Evolutionary conservation across 352 stramenopile genomes (phyloP), one percentile per base, ranked within the genome.

Genomic region (Pythium pyrilobum): DNA sequence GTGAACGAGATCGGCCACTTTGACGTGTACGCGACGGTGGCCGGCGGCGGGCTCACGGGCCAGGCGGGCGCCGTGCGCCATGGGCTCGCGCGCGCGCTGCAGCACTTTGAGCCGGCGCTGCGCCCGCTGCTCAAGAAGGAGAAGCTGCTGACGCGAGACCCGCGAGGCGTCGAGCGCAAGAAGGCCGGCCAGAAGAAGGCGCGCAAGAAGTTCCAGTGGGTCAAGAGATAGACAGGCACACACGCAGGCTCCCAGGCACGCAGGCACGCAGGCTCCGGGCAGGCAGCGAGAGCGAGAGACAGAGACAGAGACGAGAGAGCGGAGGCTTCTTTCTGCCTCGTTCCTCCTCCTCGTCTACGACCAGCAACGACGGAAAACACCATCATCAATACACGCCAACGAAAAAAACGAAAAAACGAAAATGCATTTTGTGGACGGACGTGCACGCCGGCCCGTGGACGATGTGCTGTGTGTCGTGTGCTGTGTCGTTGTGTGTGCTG

Each of bases 141-240:
- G 34, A 93, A 95, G 55, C 84, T 97, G 56, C 66, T 99, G 31
- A 98, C 82, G 59, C 78, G 95, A 67, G 96, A 99, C 83, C 75
- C 94, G 59, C 73, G 96, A 69, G 96, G 95, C 75, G 96, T 98
- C 44, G 95, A 99, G 78, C 77, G 92, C 55, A 99, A 99, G 81
- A 98, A 98, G 72, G 53, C 94, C 31, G 96, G 96, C 57, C 89
- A 93, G 64, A 74, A 87, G 29, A 99, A 99, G 79, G 95, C 96
- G 6, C 87, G 96, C 61, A 98, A 98, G 86, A 91, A 92, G 68
- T 96, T 96, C 67, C 95, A 98, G 78, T 99, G 96, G 96, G 93
- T 98, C 66, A 98, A 98, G 79, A 95, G 96, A 91, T 99, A 96
- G 73, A 84, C 64, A 60, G 39, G 38, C 24, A 37, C 25, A 33